Evolutionary conservation across 306 rosid species (phyloP).

Genomic region (Amphicarpaea edgeworthii): DNA sequence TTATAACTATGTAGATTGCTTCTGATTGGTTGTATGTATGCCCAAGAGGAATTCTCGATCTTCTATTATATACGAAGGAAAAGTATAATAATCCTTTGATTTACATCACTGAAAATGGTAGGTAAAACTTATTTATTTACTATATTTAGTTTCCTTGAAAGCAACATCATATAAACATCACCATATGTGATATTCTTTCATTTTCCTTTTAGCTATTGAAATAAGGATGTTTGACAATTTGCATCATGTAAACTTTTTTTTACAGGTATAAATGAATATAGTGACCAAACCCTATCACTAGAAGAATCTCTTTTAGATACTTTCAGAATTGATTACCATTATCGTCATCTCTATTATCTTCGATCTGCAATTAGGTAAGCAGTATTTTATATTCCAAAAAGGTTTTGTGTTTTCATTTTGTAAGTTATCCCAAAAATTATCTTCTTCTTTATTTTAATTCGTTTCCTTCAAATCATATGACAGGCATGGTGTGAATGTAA

Average conservation of each 20-base stretch:
- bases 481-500: conserved; percentile 65
- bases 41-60: conserved; percentile 61
- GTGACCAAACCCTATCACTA: conserved; percentile 48
- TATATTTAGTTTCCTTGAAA: not conserved
- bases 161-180: not conserved
- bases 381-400: not conserved
- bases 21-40: conserved; percentile 57
- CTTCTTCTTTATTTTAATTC: not conserved
- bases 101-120: conserved; percentile 76
- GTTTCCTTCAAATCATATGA: not conserved
- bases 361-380: conserved; percentile 60
- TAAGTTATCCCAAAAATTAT: not conserved
- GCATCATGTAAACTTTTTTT: not conserved
- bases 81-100: conserved; percentile 61
- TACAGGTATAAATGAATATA: conserved; percentile 61
- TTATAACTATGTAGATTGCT: conserved; percentile 48
- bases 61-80: conserved; percentile 52
- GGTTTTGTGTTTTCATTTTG: not conserved
- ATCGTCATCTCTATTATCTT: conserved; percentile 59
- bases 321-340: conserved; percentile 56
- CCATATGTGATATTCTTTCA: not conserved
- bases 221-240: not conserved
- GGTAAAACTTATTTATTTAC: not conserved
- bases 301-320: conserved; percentile 57
- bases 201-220: not conserved